These are phyloP conservation scores for Alternaria longipes DNA, from an alignment of 2,329 filamentous ascomycete genomes.

Conservation along the genomic window DNA sequence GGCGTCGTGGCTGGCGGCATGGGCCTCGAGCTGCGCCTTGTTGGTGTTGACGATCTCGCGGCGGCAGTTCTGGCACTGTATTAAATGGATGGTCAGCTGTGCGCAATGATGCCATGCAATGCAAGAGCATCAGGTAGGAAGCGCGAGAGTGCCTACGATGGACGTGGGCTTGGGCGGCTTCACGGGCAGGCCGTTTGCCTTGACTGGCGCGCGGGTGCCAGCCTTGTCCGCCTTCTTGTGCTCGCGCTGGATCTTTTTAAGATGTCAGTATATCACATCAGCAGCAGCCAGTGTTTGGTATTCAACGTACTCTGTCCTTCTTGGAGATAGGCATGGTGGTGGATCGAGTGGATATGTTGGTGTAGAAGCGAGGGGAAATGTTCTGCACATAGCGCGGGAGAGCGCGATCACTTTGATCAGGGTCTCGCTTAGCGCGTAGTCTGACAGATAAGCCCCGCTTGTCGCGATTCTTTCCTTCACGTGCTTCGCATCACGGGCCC, in stretches of 20 bases:
- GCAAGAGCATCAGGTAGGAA: conserved; percentile 14
- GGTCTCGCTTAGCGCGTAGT: conserved; percentile 15
- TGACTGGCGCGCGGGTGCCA: conserved; percentile 63
- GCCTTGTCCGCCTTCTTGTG: conserved; percentile 64
- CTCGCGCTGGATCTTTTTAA: conserved; percentile 61
- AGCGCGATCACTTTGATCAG: conserved; percentile 10
- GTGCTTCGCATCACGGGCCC: neutral
- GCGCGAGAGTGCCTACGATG: conserved; percentile 49
- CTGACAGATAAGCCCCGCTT: conserved; percentile 6
- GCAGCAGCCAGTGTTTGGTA: neutral
- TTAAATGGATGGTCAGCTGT: conserved; percentile 1
- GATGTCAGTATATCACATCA: neutral
- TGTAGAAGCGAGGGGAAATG: conserved; percentile 9
- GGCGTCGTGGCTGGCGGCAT: conserved; percentile 62
- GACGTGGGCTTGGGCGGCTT: conserved; percentile 64
- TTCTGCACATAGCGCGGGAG: conserved; percentile 3
- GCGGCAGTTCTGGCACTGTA: conserved; percentile 61
- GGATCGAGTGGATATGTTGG: neutral
- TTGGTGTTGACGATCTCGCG: conserved; percentile 64
- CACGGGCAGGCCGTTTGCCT: conserved; percentile 64
- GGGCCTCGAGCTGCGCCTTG: conserved; percentile 61
- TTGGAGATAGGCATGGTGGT: conserved; percentile 59
- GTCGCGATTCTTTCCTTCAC: neutral
- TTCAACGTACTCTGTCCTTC: conserved; percentile 55
- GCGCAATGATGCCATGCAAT: neutral